These are phyloP conservation scores for Colletotrichum falcatum DNA, from an alignment of 2,329 filamentous ascomycete species.

Conservation along the genomic window DNA sequence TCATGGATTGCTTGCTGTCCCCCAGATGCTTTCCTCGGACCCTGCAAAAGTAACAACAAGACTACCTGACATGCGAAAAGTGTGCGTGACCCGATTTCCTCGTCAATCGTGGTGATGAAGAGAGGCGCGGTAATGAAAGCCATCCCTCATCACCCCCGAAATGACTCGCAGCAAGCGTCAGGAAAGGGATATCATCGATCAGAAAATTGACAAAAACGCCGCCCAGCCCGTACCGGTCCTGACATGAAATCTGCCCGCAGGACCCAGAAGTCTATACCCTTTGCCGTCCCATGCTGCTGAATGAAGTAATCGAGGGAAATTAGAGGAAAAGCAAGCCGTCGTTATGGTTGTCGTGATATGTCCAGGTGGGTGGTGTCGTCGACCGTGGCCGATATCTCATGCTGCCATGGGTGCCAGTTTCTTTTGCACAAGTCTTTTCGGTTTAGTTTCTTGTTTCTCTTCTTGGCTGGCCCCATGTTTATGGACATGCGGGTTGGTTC, in stretches of 20 bases:
- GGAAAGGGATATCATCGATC: slow-evolving; percentile 41
- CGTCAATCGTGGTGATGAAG: slow-evolving; percentile 13
- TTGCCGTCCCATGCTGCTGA: slow-evolving; percentile 41
- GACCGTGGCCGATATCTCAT: slow-evolving; percentile 25
- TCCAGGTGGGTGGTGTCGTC: slow-evolving; percentile 23
- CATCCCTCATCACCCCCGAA: background rate
- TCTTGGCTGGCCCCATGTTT: background rate
- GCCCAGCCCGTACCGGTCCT: slow-evolving; percentile 19
- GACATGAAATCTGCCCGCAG: slow-evolving; percentile 36
- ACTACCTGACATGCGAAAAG: slow-evolving; percentile 31
- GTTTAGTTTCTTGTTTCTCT: background rate
- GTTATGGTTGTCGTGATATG: slow-evolving; percentile 42
- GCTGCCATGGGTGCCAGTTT: background rate
- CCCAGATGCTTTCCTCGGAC: slow-evolving; percentile 23
- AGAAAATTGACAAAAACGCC: slow-evolving; percentile 36
- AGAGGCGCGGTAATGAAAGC: background rate
- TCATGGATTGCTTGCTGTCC: slow-evolving; percentile 35
- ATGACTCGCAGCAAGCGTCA: slow-evolving; percentile 34
- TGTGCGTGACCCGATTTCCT: slow-evolving; percentile 33
- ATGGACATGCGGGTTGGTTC: background rate
- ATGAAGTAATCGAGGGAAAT: slow-evolving; percentile 26
- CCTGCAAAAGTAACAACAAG: slow-evolving; percentile 8
- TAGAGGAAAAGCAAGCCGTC: slow-evolving; percentile 32
- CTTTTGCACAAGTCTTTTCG: background rate
- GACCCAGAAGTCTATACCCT: slow-evolving; percentile 43